These are phyloP conservation scores for Pythium biforme DNA, from an alignment of 352 stramenopile species.

Conservation along the genomic window DNA sequence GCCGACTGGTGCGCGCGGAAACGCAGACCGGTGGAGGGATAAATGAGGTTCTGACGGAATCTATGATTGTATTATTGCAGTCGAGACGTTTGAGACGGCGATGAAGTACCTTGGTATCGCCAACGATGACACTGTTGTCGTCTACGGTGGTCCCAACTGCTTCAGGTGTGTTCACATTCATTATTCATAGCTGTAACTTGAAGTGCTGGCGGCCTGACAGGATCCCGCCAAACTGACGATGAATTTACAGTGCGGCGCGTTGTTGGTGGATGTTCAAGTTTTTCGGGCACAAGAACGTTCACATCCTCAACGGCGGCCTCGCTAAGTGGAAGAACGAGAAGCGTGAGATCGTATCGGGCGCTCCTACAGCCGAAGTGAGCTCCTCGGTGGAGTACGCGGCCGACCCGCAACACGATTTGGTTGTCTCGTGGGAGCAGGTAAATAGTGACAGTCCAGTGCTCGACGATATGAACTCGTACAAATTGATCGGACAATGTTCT, in stretches of 20 bases:
- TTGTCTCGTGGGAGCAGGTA: conserved; percentile 59
- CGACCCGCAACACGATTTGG: conserved; percentile 43
- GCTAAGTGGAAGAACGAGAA: conserved; percentile 72
- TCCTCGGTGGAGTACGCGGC: conserved; percentile 42
- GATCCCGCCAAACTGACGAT: neutral
- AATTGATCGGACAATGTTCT: no score
- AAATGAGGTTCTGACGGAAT: neutral
- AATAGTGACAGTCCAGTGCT: neutral
- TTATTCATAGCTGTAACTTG: no score
- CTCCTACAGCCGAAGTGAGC: conserved; percentile 28
- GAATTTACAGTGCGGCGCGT: conserved; percentile 50
- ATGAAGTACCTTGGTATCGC: conserved; percentile 67
- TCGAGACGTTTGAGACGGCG: conserved; percentile 60
- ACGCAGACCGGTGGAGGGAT: neutral
- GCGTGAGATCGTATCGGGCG: conserved; percentile 36
- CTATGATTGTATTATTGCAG: conserved; percentile 20
- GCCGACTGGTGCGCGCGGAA: conserved; percentile 35
- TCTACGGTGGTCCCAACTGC: conserved; percentile 82
- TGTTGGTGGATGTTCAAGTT: conserved; percentile 91
- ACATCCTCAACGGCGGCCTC: conserved; percentile 84
- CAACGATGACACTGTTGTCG: conserved; percentile 69
- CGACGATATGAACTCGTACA: no score
- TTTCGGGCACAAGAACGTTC: conserved; percentile 85
- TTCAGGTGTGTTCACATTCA: conserved; percentile 49
- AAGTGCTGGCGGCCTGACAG: no score